These are phyloP conservation scores for Coniferiporia sulphurascens DNA, from an alignment of 1,284 basidiomycete species.

Conservation along the genomic window DNA sequence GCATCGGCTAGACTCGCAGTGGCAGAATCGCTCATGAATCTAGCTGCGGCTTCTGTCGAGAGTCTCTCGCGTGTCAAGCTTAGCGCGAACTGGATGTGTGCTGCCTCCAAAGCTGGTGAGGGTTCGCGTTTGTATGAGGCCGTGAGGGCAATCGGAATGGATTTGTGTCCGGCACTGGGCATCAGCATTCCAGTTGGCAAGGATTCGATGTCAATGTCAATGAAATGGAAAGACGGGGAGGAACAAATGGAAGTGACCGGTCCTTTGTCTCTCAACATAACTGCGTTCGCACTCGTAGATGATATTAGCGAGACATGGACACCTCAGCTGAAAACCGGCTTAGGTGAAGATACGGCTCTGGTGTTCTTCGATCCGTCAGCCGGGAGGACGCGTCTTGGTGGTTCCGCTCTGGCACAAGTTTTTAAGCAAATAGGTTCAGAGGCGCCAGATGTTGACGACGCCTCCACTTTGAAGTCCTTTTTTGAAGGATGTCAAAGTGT, in stretches of 20 bases:
- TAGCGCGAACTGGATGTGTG: conserved; percentile 99
- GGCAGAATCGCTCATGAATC: conserved; percentile 89
- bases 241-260: conserved; percentile 81
- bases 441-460: conserved; percentile 85
- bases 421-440: conserved; percentile 91
- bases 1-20: conserved; percentile 96
- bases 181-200: conserved; percentile 97
- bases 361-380: conserved; percentile 88
- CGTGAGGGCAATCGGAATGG: conserved; percentile 89
- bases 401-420: conserved; percentile 93
- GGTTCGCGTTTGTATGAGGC: conserved; percentile 90
- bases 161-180: conserved; percentile 92
- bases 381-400: conserved; percentile 85
- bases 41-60: conserved; percentile 77
- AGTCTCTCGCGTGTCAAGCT: conserved; percentile 81
- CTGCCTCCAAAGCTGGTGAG: conserved; percentile 87
- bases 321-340: conserved; percentile 73
- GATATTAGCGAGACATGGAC: conserved; percentile 89
- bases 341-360: conserved; percentile 64
- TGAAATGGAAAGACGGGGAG: conserved; percentile 80
- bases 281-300: conserved; percentile 88
- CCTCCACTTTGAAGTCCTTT: conserved; percentile 76
- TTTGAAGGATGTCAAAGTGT: conserved; percentile 71
- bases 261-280: conserved; percentile 90
- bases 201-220: conserved; percentile 99